phyloP scores from a whole-genome alignment of 1,284 basidiomycete species.

The Ustilago nuda region DNA sequence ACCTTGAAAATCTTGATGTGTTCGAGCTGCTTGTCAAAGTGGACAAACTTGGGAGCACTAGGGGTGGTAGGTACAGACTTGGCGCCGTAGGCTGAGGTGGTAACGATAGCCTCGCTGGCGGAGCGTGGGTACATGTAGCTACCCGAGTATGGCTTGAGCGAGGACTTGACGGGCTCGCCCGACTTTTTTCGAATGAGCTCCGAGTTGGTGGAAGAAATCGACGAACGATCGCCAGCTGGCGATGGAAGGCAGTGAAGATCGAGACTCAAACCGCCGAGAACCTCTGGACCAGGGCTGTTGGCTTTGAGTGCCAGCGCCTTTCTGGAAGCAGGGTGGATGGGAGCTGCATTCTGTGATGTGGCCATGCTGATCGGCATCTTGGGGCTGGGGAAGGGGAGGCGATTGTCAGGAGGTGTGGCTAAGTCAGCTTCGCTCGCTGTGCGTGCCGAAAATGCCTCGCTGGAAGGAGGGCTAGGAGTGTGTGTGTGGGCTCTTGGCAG shows the following conservation, averaged over 20 bases:
- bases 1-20: constrained; percentile 89
- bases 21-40: constrained; percentile 91
- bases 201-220: constrained; percentile 42
- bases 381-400: constrained; percentile 45
- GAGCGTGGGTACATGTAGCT: constrained; percentile 56
- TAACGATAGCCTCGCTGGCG: constrained; percentile 71
- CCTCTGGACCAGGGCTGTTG: constrained; percentile 51
- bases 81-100: constrained; percentile 44
- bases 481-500: constrained; percentile 18
- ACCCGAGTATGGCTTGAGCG: constrained; percentile 79
- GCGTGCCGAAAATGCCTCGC: constrained; percentile 34
- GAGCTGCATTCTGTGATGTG: constrained; percentile 13
- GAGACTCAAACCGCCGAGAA: constrained; percentile 56
- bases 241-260: constrained; percentile 59
- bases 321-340: constrained; percentile 53
- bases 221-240: constrained; percentile 42
- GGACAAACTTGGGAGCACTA: constrained; percentile 80
- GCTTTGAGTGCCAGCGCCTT: constrained; percentile 58
- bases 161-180: constrained; percentile 89
- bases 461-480: constrained; percentile 49
- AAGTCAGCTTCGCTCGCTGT: constrained; percentile 41
- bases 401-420: constrained; percentile 32
- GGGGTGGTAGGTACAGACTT: constrained; percentile 74
- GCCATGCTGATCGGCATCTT: constrained; percentile 29
- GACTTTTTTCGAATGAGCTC: constrained; percentile 84